phyloP scores from a whole-genome alignment of 495 filamentous ascomycete species.

The Sordaria brevicollis region DNA sequence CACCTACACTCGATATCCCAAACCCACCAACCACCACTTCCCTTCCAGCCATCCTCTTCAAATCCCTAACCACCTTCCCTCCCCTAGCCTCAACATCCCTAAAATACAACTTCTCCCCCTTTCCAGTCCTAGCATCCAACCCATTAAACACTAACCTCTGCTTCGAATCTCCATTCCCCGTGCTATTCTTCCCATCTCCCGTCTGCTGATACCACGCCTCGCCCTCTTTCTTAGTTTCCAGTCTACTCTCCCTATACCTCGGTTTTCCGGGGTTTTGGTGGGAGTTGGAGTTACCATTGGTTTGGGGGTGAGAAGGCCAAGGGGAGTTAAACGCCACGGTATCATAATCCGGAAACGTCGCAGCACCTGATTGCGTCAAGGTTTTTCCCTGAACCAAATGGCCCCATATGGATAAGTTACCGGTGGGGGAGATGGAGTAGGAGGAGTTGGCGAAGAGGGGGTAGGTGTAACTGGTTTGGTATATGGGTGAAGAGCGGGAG shows the following conservation, averaged over 20 bases:
- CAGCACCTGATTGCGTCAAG: slow-evolving; percentile 39
- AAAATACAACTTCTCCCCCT: slow-evolving; percentile 2
- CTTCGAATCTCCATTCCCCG: slow-evolving; percentile 40
- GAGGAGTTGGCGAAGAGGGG: slow-evolving; percentile 52
- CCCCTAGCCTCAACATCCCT: slow-evolving; percentile 4
- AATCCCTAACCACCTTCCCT: slow-evolving; percentile 19
- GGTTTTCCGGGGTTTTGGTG: too few species aligned
- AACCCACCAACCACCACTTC: background rate
- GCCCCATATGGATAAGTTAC: slow-evolving; percentile 50
- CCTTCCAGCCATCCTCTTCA: slow-evolving; percentile 13
- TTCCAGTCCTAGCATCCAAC: background rate
- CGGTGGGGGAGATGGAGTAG: slow-evolving; percentile 31
- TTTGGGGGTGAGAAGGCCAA: too few species aligned
- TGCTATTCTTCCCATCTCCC: slow-evolving; percentile 34
- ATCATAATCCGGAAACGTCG: slow-evolving; percentile 41
- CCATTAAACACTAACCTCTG: slow-evolving; percentile 46
- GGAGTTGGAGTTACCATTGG: too few species aligned
- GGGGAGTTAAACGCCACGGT: slow-evolving; percentile 31
- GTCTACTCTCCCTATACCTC: slow-evolving; percentile 29
- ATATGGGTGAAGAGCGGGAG: slow-evolving; percentile 25
- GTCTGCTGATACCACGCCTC: slow-evolving; percentile 40
- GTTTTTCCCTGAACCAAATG: slow-evolving; percentile 49
- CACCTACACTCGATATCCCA: background rate
- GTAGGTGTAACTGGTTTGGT: slow-evolving; percentile 46
- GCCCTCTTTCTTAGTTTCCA: slow-evolving; percentile 46